phyloP scores from a whole-genome alignment of 257 asterid species.

The Forsythia suspensa region DNA sequence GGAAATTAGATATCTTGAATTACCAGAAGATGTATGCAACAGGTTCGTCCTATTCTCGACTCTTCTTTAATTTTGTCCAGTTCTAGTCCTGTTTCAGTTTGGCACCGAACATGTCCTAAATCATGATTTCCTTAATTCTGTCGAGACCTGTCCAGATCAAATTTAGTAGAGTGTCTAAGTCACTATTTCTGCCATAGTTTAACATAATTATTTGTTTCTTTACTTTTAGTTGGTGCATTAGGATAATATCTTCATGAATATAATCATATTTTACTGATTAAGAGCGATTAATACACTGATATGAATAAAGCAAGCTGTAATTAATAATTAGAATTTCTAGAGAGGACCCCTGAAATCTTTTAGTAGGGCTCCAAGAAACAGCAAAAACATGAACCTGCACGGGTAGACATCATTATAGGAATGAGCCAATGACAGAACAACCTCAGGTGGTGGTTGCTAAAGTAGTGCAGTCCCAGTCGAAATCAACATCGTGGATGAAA shows the following conservation, averaged over 20 bases:
- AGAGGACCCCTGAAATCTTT: not conserved
- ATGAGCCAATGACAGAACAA: not conserved
- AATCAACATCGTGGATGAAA: too few species aligned
- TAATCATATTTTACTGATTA: not conserved
- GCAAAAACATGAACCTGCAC: not conserved
- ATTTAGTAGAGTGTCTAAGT: not conserved
- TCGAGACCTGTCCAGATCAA: too few species aligned
- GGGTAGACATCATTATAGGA: not conserved
- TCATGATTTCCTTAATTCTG: not conserved
- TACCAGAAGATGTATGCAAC: slow-evolving; percentile 99
- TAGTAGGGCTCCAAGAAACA: not conserved
- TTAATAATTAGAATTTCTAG: not conserved
- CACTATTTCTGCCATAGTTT: not conserved
- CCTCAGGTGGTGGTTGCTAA: not conserved
- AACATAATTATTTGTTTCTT: not conserved
- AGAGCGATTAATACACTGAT: not conserved
- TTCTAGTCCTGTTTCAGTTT: not conserved
- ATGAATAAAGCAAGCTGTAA: not conserved
- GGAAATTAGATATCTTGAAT: slow-evolving; percentile 84
- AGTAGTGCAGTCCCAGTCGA: not conserved
- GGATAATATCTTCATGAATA: not conserved
- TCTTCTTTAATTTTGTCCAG: not conserved
- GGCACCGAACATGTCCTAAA: not conserved
- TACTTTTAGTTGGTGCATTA: not conserved
- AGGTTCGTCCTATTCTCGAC: slow-evolving; percentile 49